Base-by-base conservation (phyloP, 768 basidiomycete species). In the Termitomyces sp. region DNA sequence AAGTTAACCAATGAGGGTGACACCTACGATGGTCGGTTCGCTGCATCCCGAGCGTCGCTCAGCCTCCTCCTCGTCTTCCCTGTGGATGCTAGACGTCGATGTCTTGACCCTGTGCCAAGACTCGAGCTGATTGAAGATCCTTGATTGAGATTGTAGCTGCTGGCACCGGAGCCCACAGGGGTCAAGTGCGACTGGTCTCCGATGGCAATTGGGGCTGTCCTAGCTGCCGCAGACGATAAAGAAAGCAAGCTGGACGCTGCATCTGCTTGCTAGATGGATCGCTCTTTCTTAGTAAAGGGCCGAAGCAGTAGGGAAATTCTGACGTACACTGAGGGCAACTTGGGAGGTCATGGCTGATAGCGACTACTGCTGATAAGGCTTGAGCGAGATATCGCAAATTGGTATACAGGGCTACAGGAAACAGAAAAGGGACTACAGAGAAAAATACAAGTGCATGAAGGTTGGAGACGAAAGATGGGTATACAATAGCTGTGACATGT, bases 41-140 rank as follows among this genome's bases (percentile, higher is more conserved):
- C 87, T 44, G 91, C 91, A 70, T 91, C 90, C 49, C 87, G 77
- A 26, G 89, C 90, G 69, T 92, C 91, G 70, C 88, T 91, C 62
- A 90, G 69, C 56, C 91, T 77, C 64, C 91, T 80, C 67, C 84
- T 83, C 26, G 82, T 77, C 71, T 88, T 84, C 20, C 89, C 86
- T 12, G 84, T 79, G 0, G 89, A 91, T 18, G 88, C 85, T 20
- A 90, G 73, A 18, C 89, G 79, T 53, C 90, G 84, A 69, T 90
- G 88, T 65, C 74, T 82, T 52, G 68, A 63, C 32, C 69, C 70
- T 58, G 55, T 64, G 53, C 67, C 69, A 53, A 66, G 62, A 42
- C 69, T 70, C 7, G 71, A 61, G 10, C 64, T 64, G 46, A 72
- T 56, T 61, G 71, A 65, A 48, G 70, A 55, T 27, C 68, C 64